A percentile compares a stretch with the other conserved stretches of the same genome.
phyloP scores from a whole-genome alignment of 257 asterid species.

The Petunia secreta region DNA sequence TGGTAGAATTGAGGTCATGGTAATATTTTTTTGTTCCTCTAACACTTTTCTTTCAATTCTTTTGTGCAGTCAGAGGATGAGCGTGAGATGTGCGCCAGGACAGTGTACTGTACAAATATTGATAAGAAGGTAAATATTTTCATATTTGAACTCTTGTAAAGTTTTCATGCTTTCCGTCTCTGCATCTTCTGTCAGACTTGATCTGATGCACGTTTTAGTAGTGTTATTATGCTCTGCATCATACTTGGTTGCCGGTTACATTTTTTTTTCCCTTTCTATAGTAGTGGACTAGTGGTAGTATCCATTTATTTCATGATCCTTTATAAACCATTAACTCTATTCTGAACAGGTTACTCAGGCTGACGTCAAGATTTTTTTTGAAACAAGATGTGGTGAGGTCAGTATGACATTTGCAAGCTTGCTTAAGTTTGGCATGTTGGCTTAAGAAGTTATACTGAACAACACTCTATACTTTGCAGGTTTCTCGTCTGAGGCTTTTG shows the following conservation, averaged over 20 bases:
- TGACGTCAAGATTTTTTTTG: constrained; percentile 86
- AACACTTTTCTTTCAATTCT: constrained; percentile 8
- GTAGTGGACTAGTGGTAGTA: not conserved
- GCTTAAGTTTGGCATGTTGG: not conserved
- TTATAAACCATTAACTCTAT: not conserved
- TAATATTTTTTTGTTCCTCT: not conserved
- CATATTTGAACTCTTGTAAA: constrained; percentile 12
- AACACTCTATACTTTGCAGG: constrained; percentile 46
- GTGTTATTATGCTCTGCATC: constrained; percentile 12
- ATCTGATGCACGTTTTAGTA: constrained; percentile 9
- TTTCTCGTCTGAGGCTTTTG: constrained; percentile 93
- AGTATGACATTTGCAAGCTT: constrained; percentile 15
- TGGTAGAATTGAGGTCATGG: not conserved
- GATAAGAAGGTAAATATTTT: constrained; percentile 70
- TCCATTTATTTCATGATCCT: not conserved
- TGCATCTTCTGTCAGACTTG: not conserved
- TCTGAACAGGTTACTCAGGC: constrained; percentile 65
- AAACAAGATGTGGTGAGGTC: constrained; percentile 91
- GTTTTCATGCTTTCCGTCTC: not conserved
- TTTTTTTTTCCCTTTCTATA: not conserved
- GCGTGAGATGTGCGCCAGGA: constrained; percentile 97
- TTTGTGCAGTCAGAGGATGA: constrained; percentile 82
- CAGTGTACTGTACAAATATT: constrained; percentile 94
- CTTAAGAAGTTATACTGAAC: constrained; percentile 21
- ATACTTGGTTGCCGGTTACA: not conserved